phyloP scores from a whole-genome alignment of 768 basidiomycete species.

The Amylocystis lapponica region DNA sequence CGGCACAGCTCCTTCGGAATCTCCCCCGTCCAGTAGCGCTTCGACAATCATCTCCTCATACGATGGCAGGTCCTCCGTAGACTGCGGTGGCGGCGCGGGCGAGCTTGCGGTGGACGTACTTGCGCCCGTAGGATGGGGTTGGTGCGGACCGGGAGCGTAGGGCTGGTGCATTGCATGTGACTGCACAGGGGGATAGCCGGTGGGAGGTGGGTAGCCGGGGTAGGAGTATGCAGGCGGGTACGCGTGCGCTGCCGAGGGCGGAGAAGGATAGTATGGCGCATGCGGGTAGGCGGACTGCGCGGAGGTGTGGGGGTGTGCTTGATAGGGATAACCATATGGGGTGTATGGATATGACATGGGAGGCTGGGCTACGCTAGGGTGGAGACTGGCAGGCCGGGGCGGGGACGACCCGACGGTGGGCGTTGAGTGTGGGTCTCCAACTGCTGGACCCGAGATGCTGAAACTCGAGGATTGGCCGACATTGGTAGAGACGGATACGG shows the following conservation, averaged over 20 bases:
- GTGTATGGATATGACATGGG: conserved; percentile 41
- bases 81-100: conserved; percentile 17
- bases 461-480: too few species aligned
- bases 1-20: conserved; percentile 76
- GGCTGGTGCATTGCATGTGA: conserved; percentile 24
- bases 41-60: conserved; percentile 93
- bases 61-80: conserved; percentile 62
- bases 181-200: conserved; percentile 27
- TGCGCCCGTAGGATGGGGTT: conserved; percentile 16
- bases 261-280: conserved; percentile 55
- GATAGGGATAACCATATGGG: conserved; percentile 43
- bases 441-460: not conserved
- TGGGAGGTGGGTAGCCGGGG: not conserved
- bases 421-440: not conserved
- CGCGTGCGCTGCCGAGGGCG: conserved; percentile 29
- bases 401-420: not conserved
- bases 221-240: conserved; percentile 2
- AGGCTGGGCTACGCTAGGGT: too few species aligned
- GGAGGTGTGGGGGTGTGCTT: conserved; percentile 19
- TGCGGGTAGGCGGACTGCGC: conserved; percentile 60
- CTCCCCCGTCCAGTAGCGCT: conserved; percentile 58
- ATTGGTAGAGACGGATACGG: too few species aligned
- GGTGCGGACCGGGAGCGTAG: conserved; percentile 21
- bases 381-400: too few species aligned
- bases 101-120: conserved; percentile 1